Conservation (phyloP, 306 rosid species). For the Rosa lucieae region DNA sequence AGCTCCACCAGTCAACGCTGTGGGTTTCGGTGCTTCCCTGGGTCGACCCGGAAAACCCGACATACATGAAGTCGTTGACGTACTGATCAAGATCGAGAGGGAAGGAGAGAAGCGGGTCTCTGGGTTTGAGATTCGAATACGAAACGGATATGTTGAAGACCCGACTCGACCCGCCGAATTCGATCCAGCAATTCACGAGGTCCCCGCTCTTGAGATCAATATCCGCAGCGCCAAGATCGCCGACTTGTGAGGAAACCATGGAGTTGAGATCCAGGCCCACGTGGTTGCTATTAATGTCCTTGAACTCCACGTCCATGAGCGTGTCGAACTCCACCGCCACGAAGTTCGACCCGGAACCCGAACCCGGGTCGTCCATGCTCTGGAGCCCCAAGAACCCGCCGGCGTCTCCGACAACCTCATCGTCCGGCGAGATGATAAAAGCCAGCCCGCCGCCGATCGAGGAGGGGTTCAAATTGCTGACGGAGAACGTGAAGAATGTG, state of each 20-base stretch:
- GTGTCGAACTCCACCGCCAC: conserved; percentile 96
- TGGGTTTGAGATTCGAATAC: conserved; percentile 84
- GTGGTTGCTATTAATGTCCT: conserved; percentile 90
- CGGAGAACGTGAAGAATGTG: conserved; percentile 83
- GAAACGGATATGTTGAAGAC: conserved; percentile 69
- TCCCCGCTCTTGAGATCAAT: conserved; percentile 88
- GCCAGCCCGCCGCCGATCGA: conserved; percentile 96
- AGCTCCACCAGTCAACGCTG: conserved; percentile 93
- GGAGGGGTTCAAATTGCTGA: conserved; percentile 75
- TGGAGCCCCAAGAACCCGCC: conserved; percentile 79
- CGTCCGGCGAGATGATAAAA: conserved; percentile 70
- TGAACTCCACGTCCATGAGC: conserved; percentile 82
- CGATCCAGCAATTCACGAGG: conserved; percentile 84
- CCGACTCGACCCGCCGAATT: conserved; percentile 59
- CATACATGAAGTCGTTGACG: conserved; percentile 83
- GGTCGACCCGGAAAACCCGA: conserved; percentile 94
- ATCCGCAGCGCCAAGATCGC: conserved; percentile 54
- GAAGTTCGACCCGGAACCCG: conserved; percentile 30
- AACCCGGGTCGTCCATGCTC: conserved; percentile 7
- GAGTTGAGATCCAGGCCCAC: conserved; percentile 88
- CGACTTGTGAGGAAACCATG: conserved; percentile 57
- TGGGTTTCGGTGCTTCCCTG: conserved; percentile 95
- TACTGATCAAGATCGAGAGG: conserved; percentile 64
- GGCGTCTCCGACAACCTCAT: conserved; percentile 54
- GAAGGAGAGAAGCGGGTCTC: conserved; percentile 61